Evolutionary conservation across 1,284 basidiomycete species (phyloP), one percentile per base, ranked within the genome.

Genomic region (Sutorius eximius): DNA sequence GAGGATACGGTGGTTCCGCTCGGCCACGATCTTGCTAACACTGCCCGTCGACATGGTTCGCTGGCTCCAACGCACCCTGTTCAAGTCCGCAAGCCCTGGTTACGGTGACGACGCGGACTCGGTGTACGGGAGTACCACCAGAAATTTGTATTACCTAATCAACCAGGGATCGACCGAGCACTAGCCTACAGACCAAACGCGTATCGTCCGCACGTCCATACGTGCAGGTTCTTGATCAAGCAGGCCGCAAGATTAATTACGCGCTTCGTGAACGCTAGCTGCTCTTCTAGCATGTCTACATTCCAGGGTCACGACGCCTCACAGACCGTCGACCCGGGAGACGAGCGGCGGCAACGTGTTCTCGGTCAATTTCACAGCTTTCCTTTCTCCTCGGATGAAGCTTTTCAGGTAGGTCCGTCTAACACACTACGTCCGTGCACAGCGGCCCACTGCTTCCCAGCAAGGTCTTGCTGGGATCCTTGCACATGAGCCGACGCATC

Each of bases 1-100:
- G 32, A 94, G 73, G 12, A 75, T 73, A 36, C 83, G 82, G 56
- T 87, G 86, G 63, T 86, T 89, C 54, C 89, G 77, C 57, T 93
- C 89, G 16, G 80, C 74, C 12, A 81, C 71, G 10, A 88, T 78
- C 69, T 83, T 90, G 71, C 59, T 56, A 10, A 70, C 77, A 80
- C 54, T 73, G 27, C 24, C 24, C 24, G 67, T 66, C 36, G 75
- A 73, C 78, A 80, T 65, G n/a, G 27, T 38, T 29, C n/a, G 10
- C 15, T 45, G 40, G 43, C 7, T 15, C 38, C 32, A 38, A 38
- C 5, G 18, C 6, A 36, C 27, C 16, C 9, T 16, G 16, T 58
- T 55, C 29, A 10, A 32, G 47, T 15, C 30, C 30, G 20, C 30
- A 33, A 24, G n/a, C 11, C 9, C 15, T 18, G 15, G 34, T 44